Conservation (phyloP, 2,329 filamentous ascomycete species). For the Xylaria multiplex region DNA sequence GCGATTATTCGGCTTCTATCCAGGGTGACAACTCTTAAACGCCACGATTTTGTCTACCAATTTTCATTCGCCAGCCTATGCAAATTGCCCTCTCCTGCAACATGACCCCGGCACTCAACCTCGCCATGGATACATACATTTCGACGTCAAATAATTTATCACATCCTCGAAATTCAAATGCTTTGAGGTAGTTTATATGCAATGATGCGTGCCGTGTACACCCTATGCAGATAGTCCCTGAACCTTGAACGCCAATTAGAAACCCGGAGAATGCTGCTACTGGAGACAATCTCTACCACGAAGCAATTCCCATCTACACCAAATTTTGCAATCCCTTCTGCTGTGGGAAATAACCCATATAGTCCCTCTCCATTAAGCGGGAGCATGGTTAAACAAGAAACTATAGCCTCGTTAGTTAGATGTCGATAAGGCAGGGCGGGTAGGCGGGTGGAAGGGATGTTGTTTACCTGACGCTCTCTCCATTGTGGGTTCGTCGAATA, state of each 20-base stretch:
- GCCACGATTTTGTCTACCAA: constrained; percentile 12
- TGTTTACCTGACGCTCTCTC: constrained; percentile 67
- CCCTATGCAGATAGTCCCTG: constrained; percentile 16
- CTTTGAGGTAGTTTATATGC: constrained; percentile 31
- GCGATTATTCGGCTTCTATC: not conserved
- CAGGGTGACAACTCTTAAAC: not conserved
- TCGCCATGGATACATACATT: constrained; percentile 12
- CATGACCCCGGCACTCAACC: constrained; percentile 6
- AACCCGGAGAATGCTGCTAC: constrained; percentile 7
- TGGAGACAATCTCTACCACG: constrained; percentile 21
- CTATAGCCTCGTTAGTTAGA: constrained; percentile 34
- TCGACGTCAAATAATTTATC: constrained; percentile 19
- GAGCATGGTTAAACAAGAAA: constrained; percentile 50
- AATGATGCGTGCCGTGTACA: constrained; percentile 16
- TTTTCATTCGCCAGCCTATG: constrained; percentile 22
- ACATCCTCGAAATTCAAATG: constrained; percentile 21
- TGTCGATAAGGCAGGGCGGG: constrained; percentile 48
- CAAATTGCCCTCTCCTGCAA: constrained; percentile 20
- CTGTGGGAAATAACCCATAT: not conserved
- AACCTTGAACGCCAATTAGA: constrained; percentile 35
- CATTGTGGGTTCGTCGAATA: constrained; percentile 67
- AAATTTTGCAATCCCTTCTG: not conserved
- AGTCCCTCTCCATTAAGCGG: constrained; percentile 33
- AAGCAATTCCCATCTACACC: not conserved
- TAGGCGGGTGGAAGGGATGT: not conserved